phyloP scores from a whole-genome alignment of 805 yeast species.

The Cyberlindnera amylophila region DNA sequence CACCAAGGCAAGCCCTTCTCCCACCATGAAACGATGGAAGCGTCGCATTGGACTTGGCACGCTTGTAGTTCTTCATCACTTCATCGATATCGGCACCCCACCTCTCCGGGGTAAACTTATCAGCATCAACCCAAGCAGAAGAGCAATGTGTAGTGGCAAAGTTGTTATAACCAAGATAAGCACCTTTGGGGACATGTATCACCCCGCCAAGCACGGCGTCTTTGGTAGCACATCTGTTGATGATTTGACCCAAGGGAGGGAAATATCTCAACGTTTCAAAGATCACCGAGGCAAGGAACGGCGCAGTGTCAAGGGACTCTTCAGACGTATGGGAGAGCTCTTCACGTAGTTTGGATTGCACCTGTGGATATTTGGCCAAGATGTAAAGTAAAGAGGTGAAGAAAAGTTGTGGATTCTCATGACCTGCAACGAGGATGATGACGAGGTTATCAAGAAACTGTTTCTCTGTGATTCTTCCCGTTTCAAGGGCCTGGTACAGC shows the following conservation, averaged over 20 bases:
- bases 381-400: constrained; percentile 44
- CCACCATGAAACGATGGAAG: constrained; percentile 59
- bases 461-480: constrained; percentile 36
- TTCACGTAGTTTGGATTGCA: constrained; percentile 33
- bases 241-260: constrained; percentile 56
- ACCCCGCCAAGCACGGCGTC: constrained; percentile 37
- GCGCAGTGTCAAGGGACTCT: constrained; percentile 18
- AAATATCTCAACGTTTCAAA: constrained; percentile 46
- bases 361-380: constrained; percentile 38
- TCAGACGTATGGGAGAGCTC: constrained; percentile 11
- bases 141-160: constrained; percentile 47
- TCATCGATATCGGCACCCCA: constrained; percentile 46
- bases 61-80: constrained; percentile 36
- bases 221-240: constrained; percentile 44
- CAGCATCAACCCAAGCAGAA: constrained; percentile 44
- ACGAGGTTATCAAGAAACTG: constrained; percentile 53
- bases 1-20: constrained; percentile 57
- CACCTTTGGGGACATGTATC: constrained; percentile 45
- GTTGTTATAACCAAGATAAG: constrained; percentile 54
- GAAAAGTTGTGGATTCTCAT: constrained; percentile 57
- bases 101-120: constrained; percentile 42
- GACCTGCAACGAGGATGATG: constrained; percentile 57
- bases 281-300: constrained; percentile 34
- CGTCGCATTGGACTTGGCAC: constrained; percentile 41
- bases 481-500: constrained; percentile 37